Conservation (phyloP, 1,139 yeast species). For the Blastobotrys elegans region DNA sequence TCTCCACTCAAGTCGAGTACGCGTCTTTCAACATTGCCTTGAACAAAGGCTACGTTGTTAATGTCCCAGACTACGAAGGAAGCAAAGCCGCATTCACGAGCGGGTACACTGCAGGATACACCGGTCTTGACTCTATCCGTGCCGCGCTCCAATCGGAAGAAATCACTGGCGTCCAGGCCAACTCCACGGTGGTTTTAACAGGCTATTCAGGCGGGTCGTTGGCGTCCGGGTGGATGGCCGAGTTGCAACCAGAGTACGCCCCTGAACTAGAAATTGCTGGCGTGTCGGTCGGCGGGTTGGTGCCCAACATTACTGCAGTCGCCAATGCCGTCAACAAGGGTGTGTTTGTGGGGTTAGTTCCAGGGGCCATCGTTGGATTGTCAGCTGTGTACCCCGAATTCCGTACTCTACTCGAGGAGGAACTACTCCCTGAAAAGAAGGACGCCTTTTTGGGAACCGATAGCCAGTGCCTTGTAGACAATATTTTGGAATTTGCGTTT, state of each 20-base stretch:
- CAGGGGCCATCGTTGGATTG: slow-evolving; percentile 29
- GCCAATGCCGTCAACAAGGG: slow-evolving; percentile 14
- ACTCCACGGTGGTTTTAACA: slow-evolving; percentile 19
- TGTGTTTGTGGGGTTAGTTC: slow-evolving; percentile 27
- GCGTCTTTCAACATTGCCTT: slow-evolving; percentile 16
- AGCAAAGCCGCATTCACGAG: slow-evolving; percentile 23
- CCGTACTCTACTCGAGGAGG: slow-evolving; percentile 11
- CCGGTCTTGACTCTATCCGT: slow-evolving; percentile 22
- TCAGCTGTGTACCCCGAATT: slow-evolving; percentile 28
- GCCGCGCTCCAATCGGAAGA: slow-evolving; percentile 20
- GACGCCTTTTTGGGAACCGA: slow-evolving; percentile 16
- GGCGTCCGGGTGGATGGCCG: slow-evolving; percentile 33
- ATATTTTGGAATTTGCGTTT: slow-evolving; percentile 16
- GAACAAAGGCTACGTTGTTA: slow-evolving; percentile 19
- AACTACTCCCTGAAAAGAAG: slow-evolving; percentile 15
- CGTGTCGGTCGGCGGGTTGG: slow-evolving; percentile 15
- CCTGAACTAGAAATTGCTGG: slow-evolving; percentile 24
- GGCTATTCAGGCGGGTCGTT: slow-evolving; percentile 34
- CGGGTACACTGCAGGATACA: slow-evolving; percentile 22
- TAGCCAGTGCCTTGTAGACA: slow-evolving; percentile 18
- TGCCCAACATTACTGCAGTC: slow-evolving; percentile 17
- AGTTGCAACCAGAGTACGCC: slow-evolving; percentile 28
- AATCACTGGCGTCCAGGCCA: slow-evolving; percentile 18
- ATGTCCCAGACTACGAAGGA: slow-evolving; percentile 23
- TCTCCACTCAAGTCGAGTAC: slow-evolving; percentile 8